Conservation (phyloP, 805 yeast species). For the Candida awuae region DNA sequence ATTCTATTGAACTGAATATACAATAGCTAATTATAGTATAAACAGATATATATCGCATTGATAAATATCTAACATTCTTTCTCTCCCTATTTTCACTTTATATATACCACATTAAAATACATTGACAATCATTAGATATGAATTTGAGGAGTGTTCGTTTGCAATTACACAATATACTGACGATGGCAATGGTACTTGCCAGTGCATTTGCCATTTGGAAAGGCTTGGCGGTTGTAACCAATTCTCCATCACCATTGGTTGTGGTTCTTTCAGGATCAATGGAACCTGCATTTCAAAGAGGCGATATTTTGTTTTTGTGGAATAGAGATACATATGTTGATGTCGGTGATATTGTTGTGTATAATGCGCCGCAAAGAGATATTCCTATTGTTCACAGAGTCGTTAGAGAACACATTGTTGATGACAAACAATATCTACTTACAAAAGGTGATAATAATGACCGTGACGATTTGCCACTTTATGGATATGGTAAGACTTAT, state of each 20-base stretch:
- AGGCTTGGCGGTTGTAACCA: slow-evolving; percentile 62
- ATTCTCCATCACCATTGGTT: slow-evolving; percentile 88
- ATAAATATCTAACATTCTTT: no score
- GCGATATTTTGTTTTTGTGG: slow-evolving; percentile 89
- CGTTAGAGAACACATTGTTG: slow-evolving; percentile 64
- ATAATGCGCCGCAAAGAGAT: slow-evolving; percentile 65
- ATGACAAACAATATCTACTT: slow-evolving; percentile 51
- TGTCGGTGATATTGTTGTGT: slow-evolving; percentile 93
- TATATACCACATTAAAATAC: no score
- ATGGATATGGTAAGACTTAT: slow-evolving; percentile 68
- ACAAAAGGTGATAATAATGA: slow-evolving; percentile 97
- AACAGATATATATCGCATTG: no score
- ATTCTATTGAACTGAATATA: no score
- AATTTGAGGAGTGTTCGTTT: slow-evolving; percentile 24
- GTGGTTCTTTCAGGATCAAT: slow-evolving; percentile 96
- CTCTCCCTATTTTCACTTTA: no score
- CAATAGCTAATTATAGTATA: no score
- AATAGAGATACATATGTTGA: slow-evolving; percentile 59
- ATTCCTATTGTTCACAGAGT: slow-evolving; percentile 98
- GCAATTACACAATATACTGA: slow-evolving; percentile 41
- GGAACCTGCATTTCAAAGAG: slow-evolving; percentile 99
- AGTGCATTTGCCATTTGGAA: slow-evolving; percentile 93
- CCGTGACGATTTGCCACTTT: slow-evolving; percentile 80
- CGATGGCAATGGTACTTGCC: slow-evolving; percentile 70
- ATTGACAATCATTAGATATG: slow-evolving; percentile 17